phyloP scores from a whole-genome alignment of 2,329 filamentous ascomycete species.

The Nemania sp. region DNA sequence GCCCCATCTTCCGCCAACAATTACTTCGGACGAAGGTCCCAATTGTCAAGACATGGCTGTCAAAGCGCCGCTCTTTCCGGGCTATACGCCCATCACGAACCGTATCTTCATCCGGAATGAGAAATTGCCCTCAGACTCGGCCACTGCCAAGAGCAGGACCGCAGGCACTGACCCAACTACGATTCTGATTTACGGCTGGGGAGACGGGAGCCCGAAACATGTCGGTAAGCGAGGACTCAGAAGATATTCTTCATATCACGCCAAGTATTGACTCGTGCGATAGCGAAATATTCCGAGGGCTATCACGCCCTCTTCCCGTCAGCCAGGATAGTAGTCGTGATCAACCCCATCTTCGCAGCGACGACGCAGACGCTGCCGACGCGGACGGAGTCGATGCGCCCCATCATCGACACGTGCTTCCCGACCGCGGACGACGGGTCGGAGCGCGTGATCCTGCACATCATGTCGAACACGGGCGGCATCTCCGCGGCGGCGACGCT shows the following conservation, averaged over 20 bases:
- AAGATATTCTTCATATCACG: neutral
- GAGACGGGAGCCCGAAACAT: conserved; percentile 59
- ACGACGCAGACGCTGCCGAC: conserved; percentile 49
- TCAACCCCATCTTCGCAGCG: conserved; percentile 54
- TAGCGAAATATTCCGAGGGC: conserved; percentile 54
- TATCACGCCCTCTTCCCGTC: conserved; percentile 56
- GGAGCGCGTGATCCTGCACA: conserved; percentile 53
- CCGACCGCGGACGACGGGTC: conserved; percentile 31
- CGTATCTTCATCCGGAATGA: conserved; percentile 52
- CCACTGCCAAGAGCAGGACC: conserved; percentile 7
- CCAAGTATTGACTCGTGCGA: neutral
- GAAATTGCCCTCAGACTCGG: conserved; percentile 32
- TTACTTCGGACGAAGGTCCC: neutral
- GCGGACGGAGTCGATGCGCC: conserved; percentile 51
- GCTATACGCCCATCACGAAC: conserved; percentile 52
- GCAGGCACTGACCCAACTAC: conserved; percentile 44
- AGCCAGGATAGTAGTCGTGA: conserved; percentile 55
- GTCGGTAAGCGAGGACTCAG: conserved; percentile 44
- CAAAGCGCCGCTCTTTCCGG: conserved; percentile 42
- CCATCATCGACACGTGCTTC: conserved; percentile 49
- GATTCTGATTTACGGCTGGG: conserved; percentile 61
- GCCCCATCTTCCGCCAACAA: neutral
- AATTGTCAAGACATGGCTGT: conserved; percentile 24
- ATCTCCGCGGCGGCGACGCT: conserved; percentile 57
- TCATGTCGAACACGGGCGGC: conserved; percentile 63